Evolutionary conservation across 2,329 filamentous ascomycete species (phyloP).

Genomic region (Trichoderma harzianum): DNA sequence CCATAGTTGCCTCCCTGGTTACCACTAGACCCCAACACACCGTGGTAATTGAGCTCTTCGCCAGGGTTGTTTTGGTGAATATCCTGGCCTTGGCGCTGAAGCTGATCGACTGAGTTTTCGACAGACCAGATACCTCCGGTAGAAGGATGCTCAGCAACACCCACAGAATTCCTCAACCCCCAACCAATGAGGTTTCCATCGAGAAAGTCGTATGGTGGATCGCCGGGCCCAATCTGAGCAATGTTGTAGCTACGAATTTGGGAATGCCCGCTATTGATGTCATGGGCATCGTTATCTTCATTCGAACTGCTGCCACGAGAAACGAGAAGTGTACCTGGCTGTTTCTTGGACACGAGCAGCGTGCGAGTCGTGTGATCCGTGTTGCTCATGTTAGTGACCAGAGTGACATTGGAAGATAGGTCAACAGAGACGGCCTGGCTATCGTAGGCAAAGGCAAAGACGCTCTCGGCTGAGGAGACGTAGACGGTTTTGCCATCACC

Average conservation of each 20-base stretch:
- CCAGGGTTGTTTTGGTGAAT: slow-evolving; percentile 67
- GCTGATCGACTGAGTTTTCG: slow-evolving; percentile 68
- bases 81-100: slow-evolving; percentile 55
- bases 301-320: slow-evolving; percentile 63
- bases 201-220: slow-evolving; percentile 42
- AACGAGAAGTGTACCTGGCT: slow-evolving; percentile 58
- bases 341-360: slow-evolving; percentile 55
- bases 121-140: slow-evolving; percentile 56
- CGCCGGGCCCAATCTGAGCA: slow-evolving; percentile 27
- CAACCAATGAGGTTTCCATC: slow-evolving; percentile 55
- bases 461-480: slow-evolving; percentile 55
- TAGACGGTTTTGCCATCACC: slow-evolving; percentile 52
- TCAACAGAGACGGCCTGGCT: slow-evolving; percentile 45
- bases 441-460: slow-evolving; percentile 65
- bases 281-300: slow-evolving; percentile 53
- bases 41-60: slow-evolving; percentile 72
- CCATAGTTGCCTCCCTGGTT: slow-evolving; percentile 57
- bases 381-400: slow-evolving; percentile 62
- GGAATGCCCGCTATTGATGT: slow-evolving; percentile 55
- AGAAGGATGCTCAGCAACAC: slow-evolving; percentile 59
- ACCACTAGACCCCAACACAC: slow-evolving; percentile 43
- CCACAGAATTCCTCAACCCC: slow-evolving; percentile 71
- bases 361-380: slow-evolving; percentile 65
- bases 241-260: slow-evolving; percentile 61
- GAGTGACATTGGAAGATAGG: slow-evolving; percentile 39